A percentile compares a stretch with the other conserved stretches of the same genome.
Conservation (phyloP, 768 basidiomycete species). For the Neoboletus subvelutipes region DNA sequence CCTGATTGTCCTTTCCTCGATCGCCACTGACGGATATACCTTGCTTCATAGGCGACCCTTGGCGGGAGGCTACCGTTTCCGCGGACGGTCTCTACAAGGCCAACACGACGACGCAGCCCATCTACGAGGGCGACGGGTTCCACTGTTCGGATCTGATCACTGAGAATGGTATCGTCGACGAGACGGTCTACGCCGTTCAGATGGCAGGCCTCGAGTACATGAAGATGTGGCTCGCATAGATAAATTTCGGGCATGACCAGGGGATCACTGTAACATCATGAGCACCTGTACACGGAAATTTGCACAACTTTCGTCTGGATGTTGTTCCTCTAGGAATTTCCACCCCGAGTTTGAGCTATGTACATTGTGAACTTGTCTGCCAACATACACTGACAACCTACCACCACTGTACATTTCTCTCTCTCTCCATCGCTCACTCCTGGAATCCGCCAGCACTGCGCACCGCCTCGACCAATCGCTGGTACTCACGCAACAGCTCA, state of each 20-base stretch:
- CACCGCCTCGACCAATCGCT: conserved; percentile 69
- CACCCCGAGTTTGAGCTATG: no score
- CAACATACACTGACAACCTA: neutral
- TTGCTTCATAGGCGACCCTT: conserved; percentile 59
- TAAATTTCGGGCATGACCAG: neutral
- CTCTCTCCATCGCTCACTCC: conserved; percentile 9
- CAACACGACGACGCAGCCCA: conserved; percentile 55
- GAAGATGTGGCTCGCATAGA: conserved; percentile 50
- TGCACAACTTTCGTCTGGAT: neutral
- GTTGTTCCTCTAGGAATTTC: neutral
- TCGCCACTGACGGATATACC: neutral
- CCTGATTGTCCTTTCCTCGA: no score
- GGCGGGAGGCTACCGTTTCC: conserved; percentile 68
- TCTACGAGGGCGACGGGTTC: conserved; percentile 61
- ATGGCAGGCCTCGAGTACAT: conserved; percentile 50
- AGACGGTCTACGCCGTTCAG: conserved; percentile 55
- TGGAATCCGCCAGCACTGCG: conserved; percentile 48
- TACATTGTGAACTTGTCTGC: neutral
- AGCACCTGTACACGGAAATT: neutral
- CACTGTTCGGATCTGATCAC: conserved; percentile 62
- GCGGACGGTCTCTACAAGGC: conserved; percentile 45
- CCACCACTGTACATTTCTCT: neutral
- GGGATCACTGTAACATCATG: neutral
- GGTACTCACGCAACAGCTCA: conserved; percentile 79
- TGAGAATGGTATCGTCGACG: conserved; percentile 42